These are phyloP conservation scores for Candida pseudoviswanathii DNA, from an alignment of 1,139 yeast genomes.

Conservation along the genomic window DNA sequence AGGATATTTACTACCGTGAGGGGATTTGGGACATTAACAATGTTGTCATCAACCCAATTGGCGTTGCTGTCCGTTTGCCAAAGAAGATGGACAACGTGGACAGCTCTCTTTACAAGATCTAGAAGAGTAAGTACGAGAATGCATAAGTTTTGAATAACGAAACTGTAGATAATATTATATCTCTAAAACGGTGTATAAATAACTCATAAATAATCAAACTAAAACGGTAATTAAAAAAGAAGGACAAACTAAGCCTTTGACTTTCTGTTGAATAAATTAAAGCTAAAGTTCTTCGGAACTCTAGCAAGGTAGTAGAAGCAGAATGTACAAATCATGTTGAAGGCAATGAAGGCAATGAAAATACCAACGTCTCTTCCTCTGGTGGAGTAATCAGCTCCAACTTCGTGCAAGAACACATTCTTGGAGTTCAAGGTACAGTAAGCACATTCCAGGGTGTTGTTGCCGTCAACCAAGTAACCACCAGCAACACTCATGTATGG, in stretches of 20 bases:
- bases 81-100: constrained; percentile 28
- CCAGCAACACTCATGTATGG: constrained; percentile 50
- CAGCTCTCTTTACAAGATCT: constrained; percentile 22
- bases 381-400: constrained; percentile 43
- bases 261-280: background rate
- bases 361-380: constrained; percentile 75
- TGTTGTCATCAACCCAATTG: constrained; percentile 59
- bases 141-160: background rate
- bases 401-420: constrained; percentile 47
- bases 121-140: background rate
- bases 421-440: constrained; percentile 54
- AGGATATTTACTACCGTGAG: constrained; percentile 61
- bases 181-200: background rate
- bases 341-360: constrained; percentile 43
- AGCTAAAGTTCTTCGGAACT: constrained; percentile 52
- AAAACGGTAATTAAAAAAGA: background rate
- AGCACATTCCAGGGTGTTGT: constrained; percentile 33
- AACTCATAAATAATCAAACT: background rate
- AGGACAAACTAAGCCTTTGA: background rate
- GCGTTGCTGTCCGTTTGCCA: constrained; percentile 38
- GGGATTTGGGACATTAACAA: constrained; percentile 80
- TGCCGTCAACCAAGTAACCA: constrained; percentile 48
- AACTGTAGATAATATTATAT: background rate
- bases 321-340: constrained; percentile 55
- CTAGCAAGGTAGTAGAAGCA: constrained; percentile 71